Evolutionary conservation across 257 asterid species (phyloP), one percentile per base, ranked within the genome.

Genomic region (Penstemon eatonii): DNA sequence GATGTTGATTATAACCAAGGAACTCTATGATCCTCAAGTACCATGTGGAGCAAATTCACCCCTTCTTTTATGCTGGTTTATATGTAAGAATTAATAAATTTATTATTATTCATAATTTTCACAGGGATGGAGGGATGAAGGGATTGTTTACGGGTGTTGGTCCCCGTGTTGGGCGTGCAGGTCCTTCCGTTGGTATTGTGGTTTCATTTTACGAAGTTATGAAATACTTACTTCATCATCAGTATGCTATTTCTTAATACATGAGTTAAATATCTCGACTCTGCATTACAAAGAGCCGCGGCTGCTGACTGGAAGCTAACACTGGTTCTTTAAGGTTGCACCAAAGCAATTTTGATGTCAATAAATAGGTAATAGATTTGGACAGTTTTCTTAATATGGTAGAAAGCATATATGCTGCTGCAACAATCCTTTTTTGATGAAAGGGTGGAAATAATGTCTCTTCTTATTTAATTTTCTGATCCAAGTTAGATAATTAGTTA

Each of bases 91-190:
- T 25, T 25, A 25, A 25, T 25, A 25, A 0, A 25, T 25, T 25
- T 25, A 25, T 25, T 25, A 25, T 25, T 25, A 25, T 25, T 58
- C 57, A 65, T 68, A 25, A 66, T 63, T 12, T 55, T 51, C 6
- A 68, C 89, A 94, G 99, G 82, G 89, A 79, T 75, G 96, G 99
- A 43, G 96, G 99, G 46, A 71, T 89, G 75, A 94, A 75, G 70
- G 99, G 99, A 12, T 77, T 91, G 76, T 94, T 91, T 63, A 85
- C 98, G 12, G 99, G 99, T 13, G 98, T 87, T 5, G 97, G 98
- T 2, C 99, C 99, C 15, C 96, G 99, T 66, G 93, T 91, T 64
- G 96, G 85, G 60, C 97, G 98, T 11, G 96, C 98, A 10, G 99
- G 99, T 45, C 99, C 99, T 58, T 91, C 99, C 0, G 97, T 94